Evolutionary conservation across 2,329 filamentous ascomycete genomes (phyloP).

Genomic region (Intubia oerlemansii): DNA sequence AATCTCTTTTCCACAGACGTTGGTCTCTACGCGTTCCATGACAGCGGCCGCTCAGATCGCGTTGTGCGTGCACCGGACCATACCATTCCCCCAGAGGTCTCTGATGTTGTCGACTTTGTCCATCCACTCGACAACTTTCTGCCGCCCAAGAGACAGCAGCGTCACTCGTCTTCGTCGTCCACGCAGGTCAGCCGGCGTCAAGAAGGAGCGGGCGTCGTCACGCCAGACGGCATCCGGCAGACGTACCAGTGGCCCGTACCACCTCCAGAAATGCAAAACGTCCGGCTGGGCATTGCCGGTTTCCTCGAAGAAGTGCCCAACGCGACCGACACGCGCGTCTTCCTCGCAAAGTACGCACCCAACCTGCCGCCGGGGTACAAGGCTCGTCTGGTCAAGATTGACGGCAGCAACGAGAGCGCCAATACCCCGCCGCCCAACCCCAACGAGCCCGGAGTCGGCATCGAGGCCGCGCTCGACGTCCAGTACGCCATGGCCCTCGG

Average conservation of each 20-base stretch:
- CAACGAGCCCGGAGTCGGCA: slow-evolving; percentile 13
- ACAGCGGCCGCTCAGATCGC: slow-evolving; percentile 5
- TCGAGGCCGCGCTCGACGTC: slow-evolving; percentile 26
- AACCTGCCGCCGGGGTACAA: slow-evolving; percentile 5
- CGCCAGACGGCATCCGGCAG: slow-evolving; percentile 19
- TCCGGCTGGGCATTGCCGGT: slow-evolving; percentile 23
- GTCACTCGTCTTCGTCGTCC: no score
- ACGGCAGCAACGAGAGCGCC: slow-evolving; percentile 21
- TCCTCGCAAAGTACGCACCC: slow-evolving; percentile 8
- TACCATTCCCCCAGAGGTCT: slow-evolving; percentile 19
- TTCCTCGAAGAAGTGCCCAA: slow-evolving; percentile 27
- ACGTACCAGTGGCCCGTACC: slow-evolving; percentile 21
- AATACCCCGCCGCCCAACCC: slow-evolving; percentile 17
- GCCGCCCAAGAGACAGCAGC: slow-evolving; percentile 11
- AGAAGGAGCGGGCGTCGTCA: slow-evolving; percentile 11
- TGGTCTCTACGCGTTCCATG: slow-evolving; percentile 18
- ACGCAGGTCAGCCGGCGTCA: no score
- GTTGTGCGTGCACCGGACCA: slow-evolving; percentile 24
- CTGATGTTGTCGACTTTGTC: slow-evolving; percentile 21
- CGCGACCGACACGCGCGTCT: slow-evolving; percentile 19
- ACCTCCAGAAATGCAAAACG: slow-evolving; percentile 8
- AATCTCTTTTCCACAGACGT: slow-evolving; percentile 20
- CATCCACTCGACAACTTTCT: slow-evolving; percentile 28
- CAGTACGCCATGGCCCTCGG: slow-evolving; percentile 24
- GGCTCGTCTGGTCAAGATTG: slow-evolving; percentile 12